Evolutionary conservation across 2,329 filamentous ascomycete genomes (phyloP), one percentile per base, ranked within the genome.

Genomic region (Sclerotinia nivalis): DNA sequence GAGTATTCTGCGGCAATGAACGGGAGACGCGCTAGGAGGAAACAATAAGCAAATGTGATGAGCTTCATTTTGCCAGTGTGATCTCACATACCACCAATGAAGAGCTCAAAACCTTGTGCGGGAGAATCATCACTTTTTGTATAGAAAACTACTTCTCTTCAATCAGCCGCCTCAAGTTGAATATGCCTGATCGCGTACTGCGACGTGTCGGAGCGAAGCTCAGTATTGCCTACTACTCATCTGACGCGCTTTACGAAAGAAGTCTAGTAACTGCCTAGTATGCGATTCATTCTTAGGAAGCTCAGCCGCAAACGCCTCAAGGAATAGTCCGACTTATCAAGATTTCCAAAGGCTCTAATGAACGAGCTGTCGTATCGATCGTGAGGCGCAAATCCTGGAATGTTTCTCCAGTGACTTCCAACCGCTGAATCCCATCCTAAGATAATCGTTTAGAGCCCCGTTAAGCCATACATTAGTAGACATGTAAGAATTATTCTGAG

Each of bases 51-150:
- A 40, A 67, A 20, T 25, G 6, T 9, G 7, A 18, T 22, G 43
- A 59, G 45, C 55, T 49, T 67, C 65, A 67, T 67, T 18, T 67
- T 60, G 28, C 6, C 5, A 20, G 10, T 20, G 40, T 20, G 20
- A 0, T 13, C n/a, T 60, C 28, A 37, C 1, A 18, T 34, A 49
- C 28, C 10, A 34, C 10, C 13, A 37, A 18, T 6, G 8, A n/a
- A 20, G 12, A 62, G 25, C 7, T 9, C 28, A n/a, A 8, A 34
- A n/a, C 12, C 20, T 62, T 37, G 8, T 18, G 9, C 18, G 59
- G 28, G 43, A 49, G 59, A 49, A 8, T 37, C 2, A 15, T n/a
- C 20, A 13, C 20, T n/a, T 31, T 49, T 49, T 62, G 43, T 62
- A 62, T 20, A 34, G 18, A 31, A 22, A 31, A 1, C 12, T n/a